Evolutionary conservation across 2,329 filamentous ascomycete species (phyloP), one percentile per base, ranked within the genome.

Genomic region (Geosmithia flava): DNA sequence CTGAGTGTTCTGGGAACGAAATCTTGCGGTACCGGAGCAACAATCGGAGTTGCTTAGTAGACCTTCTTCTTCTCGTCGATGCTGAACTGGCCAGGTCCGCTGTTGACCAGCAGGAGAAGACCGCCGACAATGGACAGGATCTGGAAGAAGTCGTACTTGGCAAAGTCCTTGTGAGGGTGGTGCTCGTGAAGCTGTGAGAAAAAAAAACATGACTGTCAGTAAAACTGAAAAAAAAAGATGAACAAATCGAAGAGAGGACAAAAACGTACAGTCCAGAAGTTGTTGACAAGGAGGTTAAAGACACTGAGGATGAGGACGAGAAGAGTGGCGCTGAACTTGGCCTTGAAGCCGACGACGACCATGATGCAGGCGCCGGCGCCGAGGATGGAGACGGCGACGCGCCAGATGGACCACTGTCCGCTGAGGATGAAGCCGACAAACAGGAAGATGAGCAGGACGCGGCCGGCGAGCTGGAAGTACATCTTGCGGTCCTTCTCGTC

Each of bases 31-130:
- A 27, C 23, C 23, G 23, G 23, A n/a, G n/a, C 11, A 16, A 13
- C 6, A 37, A 16, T 16, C 23, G 23, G 23, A 13, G 33, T 37
- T 11, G 44, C 49, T 56, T 77, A 98, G 74, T 98, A 98, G 57
- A 98, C 93, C 80, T 98, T 98, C 83, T 98, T 98, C 87, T 98
- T 98, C 81, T 98, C 93, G 69, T 98, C 93, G 68, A 97, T 91
- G 66, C 87, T 95, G 76, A 97, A 86, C 68, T 95, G 90, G 54
- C 93, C 93, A 10, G 93, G 93, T 52, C 93, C 93, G 80, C 93
- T 96, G 80, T 98, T 98, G 71, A 97, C 90, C 56, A 98, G 80
- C 55, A 98, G 83, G 50, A 98, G 78, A 50, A 98, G 86, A 66
- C 93, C 93, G 54, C 93, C 93, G 55, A 97, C 91, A 64, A 98